Evolutionary conservation across 352 stramenopile genomes (phyloP).

Genomic region (Phytophthora ohioensis): DNA sequence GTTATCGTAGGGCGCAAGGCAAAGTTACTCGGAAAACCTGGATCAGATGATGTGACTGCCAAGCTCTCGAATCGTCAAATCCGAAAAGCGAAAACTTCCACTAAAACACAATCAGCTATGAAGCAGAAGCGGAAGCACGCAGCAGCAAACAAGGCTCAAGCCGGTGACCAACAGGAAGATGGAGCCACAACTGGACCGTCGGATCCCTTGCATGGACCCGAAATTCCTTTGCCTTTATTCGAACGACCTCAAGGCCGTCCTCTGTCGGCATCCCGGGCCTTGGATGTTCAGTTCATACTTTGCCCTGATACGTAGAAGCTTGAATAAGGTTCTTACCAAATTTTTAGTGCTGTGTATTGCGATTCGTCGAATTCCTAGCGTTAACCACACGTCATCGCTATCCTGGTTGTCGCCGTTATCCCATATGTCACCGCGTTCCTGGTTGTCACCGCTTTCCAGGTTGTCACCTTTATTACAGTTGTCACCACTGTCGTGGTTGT

Average conservation of each 20-base stretch:
- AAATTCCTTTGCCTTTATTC: neutral
- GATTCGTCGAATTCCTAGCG: too few species aligned
- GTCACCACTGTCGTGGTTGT: neutral
- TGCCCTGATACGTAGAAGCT: neutral
- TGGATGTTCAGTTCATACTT: slow-evolving; percentile 4
- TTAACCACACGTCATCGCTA: too few species aligned
- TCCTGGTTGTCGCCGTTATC: too few species aligned
- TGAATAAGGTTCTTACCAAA: neutral
- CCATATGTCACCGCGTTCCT: neutral
- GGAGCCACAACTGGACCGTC: too few species aligned
- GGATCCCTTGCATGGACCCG: neutral
- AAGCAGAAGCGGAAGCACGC: neutral
- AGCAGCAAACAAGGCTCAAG: neutral
- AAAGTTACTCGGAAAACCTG: neutral
- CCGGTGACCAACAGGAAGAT: neutral
- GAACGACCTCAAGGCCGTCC: neutral
- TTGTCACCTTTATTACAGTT: too few species aligned
- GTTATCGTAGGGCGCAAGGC: slow-evolving; percentile 6
- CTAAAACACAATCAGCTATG: neutral
- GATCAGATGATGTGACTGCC: neutral
- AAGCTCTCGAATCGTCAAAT: slow-evolving; percentile 10
- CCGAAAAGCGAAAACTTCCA: neutral
- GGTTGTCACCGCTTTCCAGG: too few species aligned
- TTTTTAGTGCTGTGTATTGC: too few species aligned
- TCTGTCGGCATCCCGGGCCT: neutral